Base-by-base conservation (phyloP, 352 stramenopile genomes). In the Phytophthora fragariaefolia region DNA sequence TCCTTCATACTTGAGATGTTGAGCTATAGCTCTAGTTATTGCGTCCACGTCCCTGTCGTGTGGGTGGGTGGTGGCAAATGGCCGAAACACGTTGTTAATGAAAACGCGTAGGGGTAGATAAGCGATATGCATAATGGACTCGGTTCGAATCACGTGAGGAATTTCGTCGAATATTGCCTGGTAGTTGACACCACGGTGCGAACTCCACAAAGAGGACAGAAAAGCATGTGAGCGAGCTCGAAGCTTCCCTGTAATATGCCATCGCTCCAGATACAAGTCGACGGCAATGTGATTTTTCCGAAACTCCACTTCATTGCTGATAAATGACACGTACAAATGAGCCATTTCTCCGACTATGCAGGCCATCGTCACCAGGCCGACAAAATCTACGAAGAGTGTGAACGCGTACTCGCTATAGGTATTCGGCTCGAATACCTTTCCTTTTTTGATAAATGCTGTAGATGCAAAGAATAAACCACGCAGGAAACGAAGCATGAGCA, bases 281-380 rank as follows among this genome's bases (percentile, higher is more conserved):
- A 88, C 77, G 4, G 80, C 77, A 27, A 87, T 82, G 49, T 90
- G 77, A 26, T 81, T 79, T 30, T 84, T 82, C 13, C 79, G 79
- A 49, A 90, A 90, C 48, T 87, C 73, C 10, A 90, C 79, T 52
- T 90, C 77, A 61, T 88, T 85, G 65, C 77, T 77, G 51, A 80
- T 86, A 62, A 75, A 85, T 20, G 74, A 87, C 0, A 77, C 52
- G 72, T 87, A 89, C 13, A 90, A 26, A 10, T 77, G 85, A 0
- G 79, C 74, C 28, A 83, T 69, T 46, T 88, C 77, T 3, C 74
- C 69, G 45, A 90, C 77, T 65, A 90, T 80, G 48, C 83, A 80
- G 0, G 79, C 73, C 71, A 87, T 74, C 20, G 72, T 30, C 12
- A 88, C 42, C 7, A 89, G 52, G 0, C 82, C 77, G 1, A 77